Evolutionary conservation across 2,329 filamentous ascomycete species (phyloP), one percentile per base, ranked within the genome.

Genomic region (Aspergillus ochraceoroseus): DNA sequence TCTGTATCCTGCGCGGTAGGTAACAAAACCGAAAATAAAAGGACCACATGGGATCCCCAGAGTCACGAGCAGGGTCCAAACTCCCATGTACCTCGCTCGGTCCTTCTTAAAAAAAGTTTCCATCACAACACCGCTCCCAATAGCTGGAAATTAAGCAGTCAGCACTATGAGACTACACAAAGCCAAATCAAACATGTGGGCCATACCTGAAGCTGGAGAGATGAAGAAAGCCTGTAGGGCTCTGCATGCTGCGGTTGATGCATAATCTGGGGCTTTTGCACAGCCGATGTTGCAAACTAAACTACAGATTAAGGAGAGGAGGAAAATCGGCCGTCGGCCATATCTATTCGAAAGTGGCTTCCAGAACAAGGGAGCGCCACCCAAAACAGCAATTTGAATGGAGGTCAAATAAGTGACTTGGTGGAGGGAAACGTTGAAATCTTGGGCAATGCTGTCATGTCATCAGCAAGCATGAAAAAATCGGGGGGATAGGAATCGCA

Each of bases 21-120:
- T 67, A 0, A 79, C 75, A n/a, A 63, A 64, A 0, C 61, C 61
- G 18, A 64, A 59, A 14, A 65, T 61, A 12, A 64, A 58, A 1
- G 61, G 61, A 7, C 58, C 59, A 14, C 65, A 46, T 1, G 71
- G 70, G 17, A 71, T 75, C 77, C n/a, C 73, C 7, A 76, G 42
- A 0, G 73, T 75, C 9, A 75, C 57, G 56, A 76, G 63, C 39
- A 65, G 58, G 34, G 75, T 77, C 76, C 76, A 79, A 2, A 77
- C 61, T 18, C 76, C 76, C 70, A 79, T 77, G 34, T 72, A 76
- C 33, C 64, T 66, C 4, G 67, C 75, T 14, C 75, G 62, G 32
- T 79, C 71, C 19, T 69, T 69, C 52, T 72, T 73, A 59, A 79
- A 79, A 44, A 76, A 78, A 1, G 71, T 75, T 51, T 79, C 76